These are phyloP conservation scores for Pythium phragmiticola DNA, from an alignment of 352 stramenopile genomes.

Conservation along the genomic window DNA sequence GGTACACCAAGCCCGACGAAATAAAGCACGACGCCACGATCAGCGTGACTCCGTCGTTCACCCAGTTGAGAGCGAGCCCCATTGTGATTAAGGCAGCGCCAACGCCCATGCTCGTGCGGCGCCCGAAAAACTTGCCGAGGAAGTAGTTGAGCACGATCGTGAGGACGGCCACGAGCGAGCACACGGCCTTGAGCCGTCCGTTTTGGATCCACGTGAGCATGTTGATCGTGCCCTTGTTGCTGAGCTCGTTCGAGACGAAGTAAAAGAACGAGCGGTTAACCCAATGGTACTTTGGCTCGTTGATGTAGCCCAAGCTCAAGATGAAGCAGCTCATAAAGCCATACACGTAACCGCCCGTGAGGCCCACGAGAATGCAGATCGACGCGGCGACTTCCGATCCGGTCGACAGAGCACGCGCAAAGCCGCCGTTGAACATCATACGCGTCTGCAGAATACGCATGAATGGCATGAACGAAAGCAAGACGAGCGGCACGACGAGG, in stretches of 20 bases:
- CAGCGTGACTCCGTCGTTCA: slow-evolving; percentile 50
- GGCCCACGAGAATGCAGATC: slow-evolving; percentile 71
- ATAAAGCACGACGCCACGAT: slow-evolving; percentile 53
- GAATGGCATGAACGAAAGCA: slow-evolving; percentile 84
- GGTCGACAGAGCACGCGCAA: slow-evolving; percentile 80
- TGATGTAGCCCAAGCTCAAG: slow-evolving; percentile 83
- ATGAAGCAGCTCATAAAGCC: slow-evolving; percentile 79
- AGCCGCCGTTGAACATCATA: slow-evolving; percentile 91
- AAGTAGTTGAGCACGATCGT: slow-evolving; percentile 49
- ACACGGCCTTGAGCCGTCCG: slow-evolving; percentile 61
- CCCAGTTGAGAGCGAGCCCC: slow-evolving; percentile 60
- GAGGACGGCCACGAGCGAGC: slow-evolving; percentile 49
- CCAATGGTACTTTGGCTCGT: slow-evolving; percentile 64
- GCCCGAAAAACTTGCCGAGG: slow-evolving; percentile 58
- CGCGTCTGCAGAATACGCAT: slow-evolving; percentile 88
- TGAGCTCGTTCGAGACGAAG: slow-evolving; percentile 61
- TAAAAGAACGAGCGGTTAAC: slow-evolving; percentile 85
- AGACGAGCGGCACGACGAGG: slow-evolving; percentile 65
- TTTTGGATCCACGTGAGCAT: slow-evolving; percentile 56
- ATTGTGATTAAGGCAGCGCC: slow-evolving; percentile 48
- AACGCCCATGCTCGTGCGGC: slow-evolving; percentile 59
- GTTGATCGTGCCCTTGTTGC: slow-evolving; percentile 28
- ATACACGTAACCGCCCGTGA: slow-evolving; percentile 68
- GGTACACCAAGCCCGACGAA: slow-evolving; percentile 56
- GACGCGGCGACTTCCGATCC: slow-evolving; percentile 79